These are phyloP conservation scores for Yamadazyma conglobata DNA, from an alignment of 1,139 yeast species.

Conservation along the genomic window DNA sequence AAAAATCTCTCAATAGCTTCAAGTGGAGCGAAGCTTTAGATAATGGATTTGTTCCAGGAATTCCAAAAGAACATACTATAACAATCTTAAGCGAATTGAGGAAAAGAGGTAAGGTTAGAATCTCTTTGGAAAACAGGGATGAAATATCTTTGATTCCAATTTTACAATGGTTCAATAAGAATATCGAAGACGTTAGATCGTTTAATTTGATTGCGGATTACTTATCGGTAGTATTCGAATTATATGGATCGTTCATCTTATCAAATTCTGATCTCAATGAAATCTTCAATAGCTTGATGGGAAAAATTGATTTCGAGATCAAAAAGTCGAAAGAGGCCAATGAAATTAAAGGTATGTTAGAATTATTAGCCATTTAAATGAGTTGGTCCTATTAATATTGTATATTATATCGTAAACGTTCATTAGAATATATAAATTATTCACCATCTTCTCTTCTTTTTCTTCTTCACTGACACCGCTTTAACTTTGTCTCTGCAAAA, in stretches of 20 bases:
- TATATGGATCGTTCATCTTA: conserved; percentile 71
- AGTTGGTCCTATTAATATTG: no score
- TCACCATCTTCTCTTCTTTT: conserved; percentile 12
- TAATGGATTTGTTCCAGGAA: conserved; percentile 74
- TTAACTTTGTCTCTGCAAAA: conserved; percentile 25
- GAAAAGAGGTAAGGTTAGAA: conserved; percentile 81
- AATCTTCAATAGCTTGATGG: conserved; percentile 55
- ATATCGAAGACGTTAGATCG: conserved; percentile 76
- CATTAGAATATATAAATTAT: conserved; percentile 1
- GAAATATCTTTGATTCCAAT: conserved; percentile 83
- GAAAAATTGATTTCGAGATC: conserved; percentile 65
- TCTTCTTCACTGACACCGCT: conserved; percentile 15
- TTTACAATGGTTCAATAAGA: conserved; percentile 74
- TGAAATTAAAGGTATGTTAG: conserved; percentile 90
- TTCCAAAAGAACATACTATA: conserved; percentile 73
- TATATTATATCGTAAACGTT: conserved; percentile 10
- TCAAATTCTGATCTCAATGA: conserved; percentile 79
- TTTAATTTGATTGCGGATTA: conserved; percentile 78
- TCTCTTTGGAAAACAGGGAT: conserved; percentile 76
- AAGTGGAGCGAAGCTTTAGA: conserved; percentile 93
- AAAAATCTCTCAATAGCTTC: conserved; percentile 79
- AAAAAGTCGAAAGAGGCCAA: conserved; percentile 83
- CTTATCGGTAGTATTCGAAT: conserved; percentile 73
- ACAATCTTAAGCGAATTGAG: conserved; percentile 82
- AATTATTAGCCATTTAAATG: conserved; percentile 55